These are phyloP conservation scores for Clonostachys chloroleuca DNA, from an alignment of 2,329 filamentous ascomycete genomes.

Conservation along the genomic window DNA sequence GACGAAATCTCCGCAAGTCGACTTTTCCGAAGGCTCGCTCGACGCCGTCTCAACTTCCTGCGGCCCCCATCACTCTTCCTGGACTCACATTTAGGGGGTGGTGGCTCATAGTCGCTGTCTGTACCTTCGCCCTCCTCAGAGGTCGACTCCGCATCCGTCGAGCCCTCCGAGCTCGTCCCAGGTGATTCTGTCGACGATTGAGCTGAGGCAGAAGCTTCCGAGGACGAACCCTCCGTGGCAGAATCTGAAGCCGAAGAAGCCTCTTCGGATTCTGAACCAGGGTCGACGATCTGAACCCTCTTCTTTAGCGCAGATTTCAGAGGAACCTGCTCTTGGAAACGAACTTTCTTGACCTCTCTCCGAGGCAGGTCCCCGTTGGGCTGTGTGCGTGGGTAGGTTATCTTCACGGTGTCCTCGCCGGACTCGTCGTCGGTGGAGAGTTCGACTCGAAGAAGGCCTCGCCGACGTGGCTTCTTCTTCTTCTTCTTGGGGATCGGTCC, in stretches of 20 bases:
- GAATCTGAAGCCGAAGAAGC: constrained; percentile 8
- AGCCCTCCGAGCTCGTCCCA: too few relatives aligned
- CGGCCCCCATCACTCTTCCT: too few relatives aligned
- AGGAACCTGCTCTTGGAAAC: constrained; percentile 26
- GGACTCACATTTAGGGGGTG: too few relatives aligned
- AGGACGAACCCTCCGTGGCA: constrained; percentile 8
- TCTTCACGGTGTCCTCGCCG: constrained; percentile 39
- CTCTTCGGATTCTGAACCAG: background rate
- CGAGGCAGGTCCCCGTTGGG: background rate
- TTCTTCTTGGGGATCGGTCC: constrained; percentile 15
- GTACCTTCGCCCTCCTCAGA: too few relatives aligned
- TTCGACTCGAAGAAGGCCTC: constrained; percentile 30
- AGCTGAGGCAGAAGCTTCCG: background rate
- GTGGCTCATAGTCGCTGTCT: too few relatives aligned
- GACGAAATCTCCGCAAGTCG: too few relatives aligned
- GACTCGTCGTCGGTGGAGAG: constrained; percentile 47
- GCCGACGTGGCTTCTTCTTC: constrained; percentile 11
- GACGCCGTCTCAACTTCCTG: too few relatives aligned
- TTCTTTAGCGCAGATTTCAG: constrained; percentile 32
- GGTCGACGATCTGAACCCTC: background rate
- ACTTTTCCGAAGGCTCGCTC: too few relatives aligned
- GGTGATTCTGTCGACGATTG: too few relatives aligned
- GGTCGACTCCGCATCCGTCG: too few relatives aligned
- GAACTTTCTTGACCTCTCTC: constrained; percentile 33
- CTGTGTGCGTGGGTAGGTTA: constrained; percentile 41